Evolutionary conservation across 1,284 basidiomycete species (phyloP).

Genomic region (Cyathus pygmaeus): DNA sequence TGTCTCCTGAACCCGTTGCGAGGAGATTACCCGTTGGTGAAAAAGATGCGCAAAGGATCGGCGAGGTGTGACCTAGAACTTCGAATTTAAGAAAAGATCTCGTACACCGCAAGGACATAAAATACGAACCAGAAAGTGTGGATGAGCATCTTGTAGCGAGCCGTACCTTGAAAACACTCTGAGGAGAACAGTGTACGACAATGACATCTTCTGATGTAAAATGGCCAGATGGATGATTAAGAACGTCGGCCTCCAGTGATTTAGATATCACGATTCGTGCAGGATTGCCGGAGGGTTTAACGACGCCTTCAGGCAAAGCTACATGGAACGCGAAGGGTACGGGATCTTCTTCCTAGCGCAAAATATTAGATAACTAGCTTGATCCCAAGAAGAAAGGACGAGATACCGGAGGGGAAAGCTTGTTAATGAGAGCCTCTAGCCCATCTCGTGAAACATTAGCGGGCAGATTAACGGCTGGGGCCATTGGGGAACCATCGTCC

Average conservation of each 20-base stretch:
- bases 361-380: constrained; percentile 15
- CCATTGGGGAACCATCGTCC: constrained; percentile 82
- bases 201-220: constrained; percentile 91
- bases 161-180: constrained; percentile 95
- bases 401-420: constrained; percentile 76
- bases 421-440: constrained; percentile 88
- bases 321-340: constrained; percentile 92
- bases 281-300: constrained; percentile 63
- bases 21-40: constrained; percentile 92
- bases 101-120: background rate
- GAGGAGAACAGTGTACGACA: constrained; percentile 89
- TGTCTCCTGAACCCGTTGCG: constrained; percentile 96
- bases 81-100: constrained; percentile 6
- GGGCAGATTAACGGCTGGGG: constrained; percentile 88
- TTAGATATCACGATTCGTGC: constrained; percentile 83
- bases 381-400: constrained; percentile 11
- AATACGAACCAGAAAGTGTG: constrained; percentile 79
- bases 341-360: constrained; percentile 79
- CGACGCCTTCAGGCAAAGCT: constrained; percentile 66
- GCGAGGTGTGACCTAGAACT: constrained; percentile 83
- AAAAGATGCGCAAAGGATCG: constrained; percentile 95
- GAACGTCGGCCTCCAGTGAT: constrained; percentile 83
- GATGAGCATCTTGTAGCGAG: constrained; percentile 94
- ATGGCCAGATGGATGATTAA: constrained; percentile 73
- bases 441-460: constrained; percentile 88